Percentiles rank a stretch among this genome's conserved stretches.
Evolutionary conservation across 305 asterid species (phyloP).

Genomic region (Plantago rigida): DNA sequence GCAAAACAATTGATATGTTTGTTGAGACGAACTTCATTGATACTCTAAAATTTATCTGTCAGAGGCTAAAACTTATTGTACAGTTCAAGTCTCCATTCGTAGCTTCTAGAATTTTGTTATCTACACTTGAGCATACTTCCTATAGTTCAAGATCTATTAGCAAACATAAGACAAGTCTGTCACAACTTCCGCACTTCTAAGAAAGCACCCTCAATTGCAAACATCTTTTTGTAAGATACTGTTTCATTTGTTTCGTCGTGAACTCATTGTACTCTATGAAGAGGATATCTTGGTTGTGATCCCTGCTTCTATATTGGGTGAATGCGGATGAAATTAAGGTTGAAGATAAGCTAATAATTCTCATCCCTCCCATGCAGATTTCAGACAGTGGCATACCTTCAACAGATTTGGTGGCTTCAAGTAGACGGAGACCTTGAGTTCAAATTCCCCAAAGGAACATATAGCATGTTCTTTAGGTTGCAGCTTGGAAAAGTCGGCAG

Average conservation of each 20-base stretch:
- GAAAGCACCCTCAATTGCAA: too few species aligned
- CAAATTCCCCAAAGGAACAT: constrained; percentile 58
- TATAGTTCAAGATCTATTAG: too few species aligned
- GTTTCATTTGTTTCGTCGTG: too few species aligned
- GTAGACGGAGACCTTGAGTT: constrained; percentile 61
- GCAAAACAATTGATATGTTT: neutral
- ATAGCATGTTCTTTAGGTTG: constrained; percentile 63
- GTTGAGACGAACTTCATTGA: too few species aligned
- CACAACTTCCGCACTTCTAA: too few species aligned
- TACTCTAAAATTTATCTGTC: neutral
- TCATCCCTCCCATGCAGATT: constrained; percentile 37
- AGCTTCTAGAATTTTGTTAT: neutral
- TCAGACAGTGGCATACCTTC: constrained; percentile 63
- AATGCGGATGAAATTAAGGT: neutral
- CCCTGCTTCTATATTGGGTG: neutral
- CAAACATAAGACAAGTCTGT: too few species aligned
- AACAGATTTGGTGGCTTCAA: constrained; percentile 91
- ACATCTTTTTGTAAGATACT: too few species aligned
- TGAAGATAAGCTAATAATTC: neutral
- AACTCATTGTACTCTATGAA: neutral
- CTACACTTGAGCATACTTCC: neutral
- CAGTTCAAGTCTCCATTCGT: neutral
- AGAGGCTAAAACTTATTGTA: neutral
- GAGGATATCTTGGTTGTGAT: neutral
- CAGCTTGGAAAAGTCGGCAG: constrained; percentile 51